Conservation (phyloP, 208 protist species). For the Acanthamoeba castellanii region DNA sequence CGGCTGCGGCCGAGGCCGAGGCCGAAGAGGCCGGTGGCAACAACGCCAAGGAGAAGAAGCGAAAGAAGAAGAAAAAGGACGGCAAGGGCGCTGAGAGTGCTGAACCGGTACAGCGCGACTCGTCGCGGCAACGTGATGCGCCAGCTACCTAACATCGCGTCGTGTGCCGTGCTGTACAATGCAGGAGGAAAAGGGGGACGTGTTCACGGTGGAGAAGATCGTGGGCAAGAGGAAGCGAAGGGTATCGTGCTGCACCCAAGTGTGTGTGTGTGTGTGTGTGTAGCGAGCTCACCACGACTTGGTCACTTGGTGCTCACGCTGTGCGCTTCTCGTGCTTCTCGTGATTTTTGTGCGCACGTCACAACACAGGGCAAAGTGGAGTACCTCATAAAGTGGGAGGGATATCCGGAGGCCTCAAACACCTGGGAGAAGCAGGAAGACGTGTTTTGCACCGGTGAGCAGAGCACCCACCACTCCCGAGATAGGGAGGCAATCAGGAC, state of each 20-base stretch:
- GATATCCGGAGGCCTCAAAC: slow-evolving; percentile 43
- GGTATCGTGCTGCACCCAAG: not conserved
- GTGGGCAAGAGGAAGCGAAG: slow-evolving; percentile 52
- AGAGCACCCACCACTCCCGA: not conserved
- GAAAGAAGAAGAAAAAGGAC: slow-evolving; percentile 13
- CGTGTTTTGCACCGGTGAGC: slow-evolving; percentile 28
- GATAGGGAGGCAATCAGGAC: no score
- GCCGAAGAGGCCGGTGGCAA: not conserved
- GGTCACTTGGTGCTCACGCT: no score
- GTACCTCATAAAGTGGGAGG: slow-evolving; percentile 64
- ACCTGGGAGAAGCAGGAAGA: slow-evolving; percentile 71
- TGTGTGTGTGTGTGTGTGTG: not conserved
- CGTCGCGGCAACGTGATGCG: not conserved
- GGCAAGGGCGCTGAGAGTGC: not conserved
- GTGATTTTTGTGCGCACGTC: not conserved
- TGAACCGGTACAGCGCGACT: not conserved
- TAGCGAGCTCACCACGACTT: not conserved
- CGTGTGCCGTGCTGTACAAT: not conserved
- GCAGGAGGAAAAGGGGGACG: not conserved
- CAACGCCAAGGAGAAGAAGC: not conserved
- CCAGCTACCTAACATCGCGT: no score
- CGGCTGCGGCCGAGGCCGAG: not conserved
- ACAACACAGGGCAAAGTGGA: slow-evolving; percentile 38
- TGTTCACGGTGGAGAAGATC: slow-evolving; percentile 59
- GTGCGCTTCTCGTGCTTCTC: not conserved